Percentiles rank a stretch among this genome's conserved stretches.
These are phyloP conservation scores for Tolypocladium amazonense DNA, from an alignment of 2,329 filamentous ascomycete genomes.

Conservation along the genomic window DNA sequence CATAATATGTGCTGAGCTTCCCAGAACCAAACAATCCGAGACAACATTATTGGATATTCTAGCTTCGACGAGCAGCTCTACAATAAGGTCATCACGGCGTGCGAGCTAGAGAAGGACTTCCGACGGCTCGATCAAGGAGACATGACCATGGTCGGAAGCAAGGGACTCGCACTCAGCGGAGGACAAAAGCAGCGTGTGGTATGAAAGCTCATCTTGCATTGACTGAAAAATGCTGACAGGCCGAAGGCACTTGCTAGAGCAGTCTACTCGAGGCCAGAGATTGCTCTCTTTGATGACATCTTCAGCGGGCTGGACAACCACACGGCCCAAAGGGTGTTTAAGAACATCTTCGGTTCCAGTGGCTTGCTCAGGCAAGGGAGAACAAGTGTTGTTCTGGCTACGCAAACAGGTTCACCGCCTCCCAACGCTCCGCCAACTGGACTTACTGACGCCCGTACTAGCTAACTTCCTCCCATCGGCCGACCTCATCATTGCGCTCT, in stretches of 20 bases:
- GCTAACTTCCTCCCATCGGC: background rate
- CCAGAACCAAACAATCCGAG: conserved; percentile 20
- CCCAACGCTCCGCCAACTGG: background rate
- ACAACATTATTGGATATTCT: conserved; percentile 23
- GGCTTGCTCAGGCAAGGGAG: background rate
- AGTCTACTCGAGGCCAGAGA: background rate
- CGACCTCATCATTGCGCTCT: background rate
- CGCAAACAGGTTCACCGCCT: background rate
- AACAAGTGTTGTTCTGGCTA: background rate
- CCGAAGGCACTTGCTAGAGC: background rate
- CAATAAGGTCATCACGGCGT: conserved; percentile 12
- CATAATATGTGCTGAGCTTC: background rate
- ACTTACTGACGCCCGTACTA: background rate
- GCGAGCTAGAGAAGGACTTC: conserved; percentile 22
- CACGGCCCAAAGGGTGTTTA: background rate
- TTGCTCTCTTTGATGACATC: background rate
- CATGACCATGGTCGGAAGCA: conserved; percentile 29
- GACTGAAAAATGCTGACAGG: background rate
- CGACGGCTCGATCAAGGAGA: conserved; percentile 22
- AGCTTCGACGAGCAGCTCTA: conserved; percentile 15
- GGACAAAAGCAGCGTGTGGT: conserved; percentile 34
- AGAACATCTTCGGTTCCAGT: background rate
- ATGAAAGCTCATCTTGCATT: conserved; percentile 5
- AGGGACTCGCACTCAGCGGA: conserved; percentile 33
- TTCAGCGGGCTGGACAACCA: background rate